Evolutionary conservation across 1,284 basidiomycete genomes (phyloP).

Genomic region (Papiliotrema terrestris): DNA sequence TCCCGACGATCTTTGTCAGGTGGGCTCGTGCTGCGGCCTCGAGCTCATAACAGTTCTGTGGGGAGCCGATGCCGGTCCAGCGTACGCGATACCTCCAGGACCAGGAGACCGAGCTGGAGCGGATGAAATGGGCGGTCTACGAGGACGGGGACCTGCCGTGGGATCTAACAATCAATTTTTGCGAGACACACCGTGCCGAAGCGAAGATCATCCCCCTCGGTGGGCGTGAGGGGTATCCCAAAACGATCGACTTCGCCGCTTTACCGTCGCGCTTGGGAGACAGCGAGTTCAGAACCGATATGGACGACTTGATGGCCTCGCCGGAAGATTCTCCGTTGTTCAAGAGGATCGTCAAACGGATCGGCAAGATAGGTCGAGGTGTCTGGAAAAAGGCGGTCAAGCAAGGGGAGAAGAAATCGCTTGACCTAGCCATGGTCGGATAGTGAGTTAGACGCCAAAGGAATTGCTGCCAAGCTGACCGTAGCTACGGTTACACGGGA

Average conservation of each 20-base stretch:
- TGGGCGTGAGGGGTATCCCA: constrained; percentile 32
- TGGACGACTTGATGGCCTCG: constrained; percentile 24
- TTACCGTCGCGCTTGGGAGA: constrained; percentile 26
- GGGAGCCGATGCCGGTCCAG: background rate
- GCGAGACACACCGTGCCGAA: constrained; percentile 37
- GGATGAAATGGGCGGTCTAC: too few species aligned
- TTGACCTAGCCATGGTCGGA: constrained; percentile 25
- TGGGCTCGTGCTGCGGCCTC: background rate
- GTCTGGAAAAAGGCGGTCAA: constrained; percentile 17
- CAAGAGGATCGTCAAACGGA: constrained; percentile 7
- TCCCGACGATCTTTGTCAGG: background rate
- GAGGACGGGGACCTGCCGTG: constrained; percentile 13
- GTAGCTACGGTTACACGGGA: constrained; percentile 42
- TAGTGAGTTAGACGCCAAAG: constrained; percentile 35
- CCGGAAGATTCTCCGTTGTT: constrained; percentile 23
- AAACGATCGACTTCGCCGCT: constrained; percentile 26
- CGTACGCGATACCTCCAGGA: background rate
- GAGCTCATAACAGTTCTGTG: constrained; percentile 4
- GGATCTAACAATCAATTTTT: constrained; percentile 27
- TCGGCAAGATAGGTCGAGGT: constrained; percentile 19
- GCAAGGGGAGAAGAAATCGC: constrained; percentile 17
- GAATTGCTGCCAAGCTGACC: constrained; percentile 7
- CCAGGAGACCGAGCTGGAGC: background rate
- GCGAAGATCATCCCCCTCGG: constrained; percentile 36
- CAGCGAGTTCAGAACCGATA: constrained; percentile 19